phyloP scores from a whole-genome alignment of 176 grass and related monocot genomes.

The Aegilops longissima region DNA sequence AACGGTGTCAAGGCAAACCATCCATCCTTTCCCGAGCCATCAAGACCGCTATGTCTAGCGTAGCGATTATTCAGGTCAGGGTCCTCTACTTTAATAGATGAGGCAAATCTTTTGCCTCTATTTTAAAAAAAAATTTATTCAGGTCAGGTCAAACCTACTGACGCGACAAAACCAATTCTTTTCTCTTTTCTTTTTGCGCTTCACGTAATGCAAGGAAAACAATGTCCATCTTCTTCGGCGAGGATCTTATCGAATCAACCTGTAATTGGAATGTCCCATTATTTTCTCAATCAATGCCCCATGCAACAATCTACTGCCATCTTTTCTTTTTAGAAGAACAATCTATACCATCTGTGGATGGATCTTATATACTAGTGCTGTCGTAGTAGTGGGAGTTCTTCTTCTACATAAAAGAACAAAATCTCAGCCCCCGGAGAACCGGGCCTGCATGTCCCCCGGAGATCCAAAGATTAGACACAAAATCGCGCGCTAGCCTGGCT shows the following conservation, averaged over 20 bases:
- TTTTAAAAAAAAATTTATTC: too few species aligned
- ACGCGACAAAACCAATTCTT: not conserved
- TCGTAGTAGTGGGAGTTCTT: too few species aligned
- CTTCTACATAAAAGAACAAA: not conserved
- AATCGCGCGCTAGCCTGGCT: not conserved
- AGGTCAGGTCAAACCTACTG: not conserved
- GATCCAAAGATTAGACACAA: not conserved
- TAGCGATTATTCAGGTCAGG: not conserved
- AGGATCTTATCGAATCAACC: not conserved
- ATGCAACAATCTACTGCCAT: not conserved
- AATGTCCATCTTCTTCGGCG: not conserved
- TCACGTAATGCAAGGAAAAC: not conserved
- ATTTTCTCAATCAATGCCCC: not conserved
- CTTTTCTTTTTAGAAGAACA: too few species aligned
- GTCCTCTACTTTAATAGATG: too few species aligned
- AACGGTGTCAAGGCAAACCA: not conserved
- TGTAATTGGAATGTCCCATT: not conserved
- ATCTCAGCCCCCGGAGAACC: conserved; percentile 18
- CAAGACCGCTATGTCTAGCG: not conserved
- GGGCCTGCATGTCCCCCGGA: conserved; percentile 42
- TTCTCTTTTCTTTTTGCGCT: not conserved
- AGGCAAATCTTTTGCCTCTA: too few species aligned
- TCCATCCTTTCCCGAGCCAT: not conserved
- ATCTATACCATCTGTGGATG: too few species aligned
- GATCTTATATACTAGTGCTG: too few species aligned